Evolutionary conservation across 345 rosid species (phyloP).

Genomic region (Populus ilicifolia): DNA sequence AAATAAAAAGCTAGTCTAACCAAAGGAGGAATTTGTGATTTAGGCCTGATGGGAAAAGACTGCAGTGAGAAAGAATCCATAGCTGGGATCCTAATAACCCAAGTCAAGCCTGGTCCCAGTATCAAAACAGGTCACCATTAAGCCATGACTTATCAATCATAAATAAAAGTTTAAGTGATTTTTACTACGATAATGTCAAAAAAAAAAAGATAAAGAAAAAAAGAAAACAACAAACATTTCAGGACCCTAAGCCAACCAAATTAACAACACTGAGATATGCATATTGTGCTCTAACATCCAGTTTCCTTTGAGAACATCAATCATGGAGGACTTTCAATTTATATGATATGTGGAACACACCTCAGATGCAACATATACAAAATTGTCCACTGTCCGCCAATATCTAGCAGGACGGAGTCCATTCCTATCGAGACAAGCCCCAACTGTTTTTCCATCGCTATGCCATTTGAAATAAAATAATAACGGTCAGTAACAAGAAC

Average conservation of each 20-base stretch:
- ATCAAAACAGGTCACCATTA: neutral
- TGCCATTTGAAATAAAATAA: constrained; percentile 36
- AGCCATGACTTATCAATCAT: neutral
- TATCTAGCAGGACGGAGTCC: constrained; percentile 99
- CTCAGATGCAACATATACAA: constrained; percentile 98
- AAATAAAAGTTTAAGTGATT: neutral
- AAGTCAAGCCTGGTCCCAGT: neutral
- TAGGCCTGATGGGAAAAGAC: constrained; percentile 1
- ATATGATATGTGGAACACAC: constrained; percentile 37
- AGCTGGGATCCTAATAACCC: neutral
- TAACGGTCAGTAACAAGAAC: constrained; percentile 31
- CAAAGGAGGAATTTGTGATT: neutral
- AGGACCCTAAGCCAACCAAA: neutral
- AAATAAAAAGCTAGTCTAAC: neutral
- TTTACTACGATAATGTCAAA: neutral
- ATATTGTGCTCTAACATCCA: neutral
- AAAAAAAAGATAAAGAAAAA: neutral
- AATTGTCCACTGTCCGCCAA: constrained; percentile 89
- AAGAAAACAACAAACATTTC: neutral
- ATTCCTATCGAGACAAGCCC: constrained; percentile 95
- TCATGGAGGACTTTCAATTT: constrained; percentile 4
- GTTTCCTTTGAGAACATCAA: constrained; percentile 7
- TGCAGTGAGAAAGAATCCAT: neutral
- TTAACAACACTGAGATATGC: neutral
- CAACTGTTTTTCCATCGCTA: constrained; percentile 99